phyloP scores from a whole-genome alignment of 345 rosid species.

The Toxicodendron radicans region DNA sequence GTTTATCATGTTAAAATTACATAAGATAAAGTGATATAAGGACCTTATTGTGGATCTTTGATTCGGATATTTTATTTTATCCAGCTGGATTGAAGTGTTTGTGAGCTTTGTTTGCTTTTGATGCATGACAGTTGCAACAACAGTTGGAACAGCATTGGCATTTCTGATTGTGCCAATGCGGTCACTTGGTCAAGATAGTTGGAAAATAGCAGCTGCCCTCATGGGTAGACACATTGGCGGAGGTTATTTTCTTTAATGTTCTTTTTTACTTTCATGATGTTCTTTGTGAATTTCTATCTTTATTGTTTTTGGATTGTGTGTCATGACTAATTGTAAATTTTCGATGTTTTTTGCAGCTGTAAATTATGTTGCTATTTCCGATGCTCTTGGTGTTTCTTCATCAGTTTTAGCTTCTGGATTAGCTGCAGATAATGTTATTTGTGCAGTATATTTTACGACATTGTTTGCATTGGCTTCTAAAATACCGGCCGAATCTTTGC shows the following conservation, averaged over 20 bases:
- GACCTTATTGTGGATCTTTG: background rate
- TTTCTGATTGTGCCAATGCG: constrained; percentile 79
- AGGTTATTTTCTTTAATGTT: constrained; percentile 34
- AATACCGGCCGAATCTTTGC: constrained; percentile 59
- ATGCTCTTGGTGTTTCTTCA: constrained; percentile 66
- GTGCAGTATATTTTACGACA: constrained; percentile 73
- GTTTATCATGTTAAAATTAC: background rate
- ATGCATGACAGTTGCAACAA: constrained; percentile 63
- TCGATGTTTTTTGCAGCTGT: constrained; percentile 47
- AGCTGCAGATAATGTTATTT: constrained; percentile 92
- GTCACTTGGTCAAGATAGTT: constrained; percentile 79
- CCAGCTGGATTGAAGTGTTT: background rate
- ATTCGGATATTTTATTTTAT: background rate
- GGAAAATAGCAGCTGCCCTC: constrained; percentile 96
- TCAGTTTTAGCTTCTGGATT: constrained; percentile 79
- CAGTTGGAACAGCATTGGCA: constrained; percentile 70
- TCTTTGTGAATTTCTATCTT: background rate
- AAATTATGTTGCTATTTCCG: constrained; percentile 79
- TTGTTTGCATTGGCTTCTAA: constrained; percentile 81
- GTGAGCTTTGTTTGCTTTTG: constrained; percentile 4
- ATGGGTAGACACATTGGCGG: constrained; percentile 94
- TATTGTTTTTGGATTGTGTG: background rate
- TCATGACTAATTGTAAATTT: constrained; percentile 17
- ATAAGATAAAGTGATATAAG: background rate
- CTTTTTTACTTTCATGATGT: background rate